Evolutionary conservation across 495 filamentous ascomycete genomes (phyloP).

Genomic region (Parathielavia appendiculata): DNA sequence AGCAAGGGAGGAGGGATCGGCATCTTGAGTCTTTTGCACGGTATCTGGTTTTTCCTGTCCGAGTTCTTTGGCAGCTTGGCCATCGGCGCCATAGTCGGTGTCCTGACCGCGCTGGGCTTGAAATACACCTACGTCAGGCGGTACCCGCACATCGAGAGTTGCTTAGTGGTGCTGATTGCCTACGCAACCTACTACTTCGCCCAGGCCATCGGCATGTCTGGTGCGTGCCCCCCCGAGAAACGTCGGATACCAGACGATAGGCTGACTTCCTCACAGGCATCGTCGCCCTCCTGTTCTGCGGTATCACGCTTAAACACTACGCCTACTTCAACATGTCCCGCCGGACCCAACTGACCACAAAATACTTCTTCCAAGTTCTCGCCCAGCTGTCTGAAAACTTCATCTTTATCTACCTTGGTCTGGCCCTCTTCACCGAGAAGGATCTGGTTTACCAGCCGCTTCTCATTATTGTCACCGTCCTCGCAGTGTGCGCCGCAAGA

Average conservation of each 20-base stretch:
- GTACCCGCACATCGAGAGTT: constrained; percentile 95
- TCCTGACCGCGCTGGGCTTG: constrained; percentile 76
- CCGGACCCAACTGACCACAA: constrained; percentile 93
- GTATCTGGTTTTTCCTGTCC: constrained; percentile 87
- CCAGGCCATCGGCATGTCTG: constrained; percentile 89
- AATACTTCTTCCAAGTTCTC: constrained; percentile 93
- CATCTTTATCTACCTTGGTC: constrained; percentile 96
- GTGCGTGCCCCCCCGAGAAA: constrained; percentile 41
- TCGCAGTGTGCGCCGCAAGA: constrained; percentile 85
- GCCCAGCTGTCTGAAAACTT: constrained; percentile 97
- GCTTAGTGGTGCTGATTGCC: constrained; percentile 84
- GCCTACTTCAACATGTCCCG: constrained; percentile 99
- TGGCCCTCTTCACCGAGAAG: constrained; percentile 87
- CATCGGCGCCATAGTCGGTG: constrained; percentile 81
- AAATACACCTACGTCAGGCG: constrained; percentile 91
- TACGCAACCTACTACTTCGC: constrained; percentile 98
- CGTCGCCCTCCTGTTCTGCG: constrained; percentile 93
- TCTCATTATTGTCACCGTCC: constrained; percentile 87
- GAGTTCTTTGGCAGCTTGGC: constrained; percentile 93
- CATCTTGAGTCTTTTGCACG: constrained; percentile 75
- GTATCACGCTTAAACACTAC: constrained; percentile 97
- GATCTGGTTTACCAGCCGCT: constrained; percentile 86
- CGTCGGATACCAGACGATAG: constrained; percentile 15
- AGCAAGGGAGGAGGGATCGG: constrained; percentile 61
- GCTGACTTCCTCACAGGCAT: constrained; percentile 61